These are phyloP conservation scores for Wickerhamomyces subpelliculosus DNA, from an alignment of 805 yeast species.

Conservation along the genomic window DNA sequence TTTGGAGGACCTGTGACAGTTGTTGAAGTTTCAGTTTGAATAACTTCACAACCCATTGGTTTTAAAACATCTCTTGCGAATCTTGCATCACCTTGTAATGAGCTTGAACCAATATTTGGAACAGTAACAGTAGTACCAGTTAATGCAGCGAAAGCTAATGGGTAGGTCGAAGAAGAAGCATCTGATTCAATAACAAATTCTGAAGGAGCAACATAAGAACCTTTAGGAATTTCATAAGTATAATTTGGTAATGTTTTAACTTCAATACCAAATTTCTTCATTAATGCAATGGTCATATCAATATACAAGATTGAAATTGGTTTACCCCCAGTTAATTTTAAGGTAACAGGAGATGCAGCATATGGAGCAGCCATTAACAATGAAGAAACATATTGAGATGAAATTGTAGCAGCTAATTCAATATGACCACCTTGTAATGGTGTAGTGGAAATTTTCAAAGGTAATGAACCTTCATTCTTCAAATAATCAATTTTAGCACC, in stretches of 20 bases:
- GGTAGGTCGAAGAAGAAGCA: constrained; percentile 97
- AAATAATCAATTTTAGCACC: constrained; percentile 72
- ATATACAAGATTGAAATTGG: constrained; percentile 94
- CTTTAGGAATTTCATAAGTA: constrained; percentile 88
- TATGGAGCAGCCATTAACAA: constrained; percentile 97
- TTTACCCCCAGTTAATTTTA: constrained; percentile 88
- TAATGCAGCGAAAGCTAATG: constrained; percentile 94
- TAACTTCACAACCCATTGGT: constrained; percentile 93
- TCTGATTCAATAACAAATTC: constrained; percentile 92
- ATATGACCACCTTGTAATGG: constrained; percentile 86
- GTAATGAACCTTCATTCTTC: constrained; percentile 77
- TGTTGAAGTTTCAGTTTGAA: constrained; percentile 77
- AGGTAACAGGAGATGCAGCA: constrained; percentile 80
- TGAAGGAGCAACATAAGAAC: constrained; percentile 68
- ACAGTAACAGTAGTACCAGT: constrained; percentile 89
- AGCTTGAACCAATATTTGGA: constrained; percentile 88
- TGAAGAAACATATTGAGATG: constrained; percentile 96
- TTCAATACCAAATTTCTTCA: constrained; percentile 79
- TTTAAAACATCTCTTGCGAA: constrained; percentile 88
- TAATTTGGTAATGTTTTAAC: constrained; percentile 73
- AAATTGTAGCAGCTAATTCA: constrained; percentile 91
- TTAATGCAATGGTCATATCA: constrained; percentile 95
- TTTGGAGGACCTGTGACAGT: constrained; percentile 85
- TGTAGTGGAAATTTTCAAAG: constrained; percentile 66
- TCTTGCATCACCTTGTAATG: constrained; percentile 95